Base-by-base conservation (phyloP, 768 basidiomycete genomes). In the Lyophyllum shimeji region DNA sequence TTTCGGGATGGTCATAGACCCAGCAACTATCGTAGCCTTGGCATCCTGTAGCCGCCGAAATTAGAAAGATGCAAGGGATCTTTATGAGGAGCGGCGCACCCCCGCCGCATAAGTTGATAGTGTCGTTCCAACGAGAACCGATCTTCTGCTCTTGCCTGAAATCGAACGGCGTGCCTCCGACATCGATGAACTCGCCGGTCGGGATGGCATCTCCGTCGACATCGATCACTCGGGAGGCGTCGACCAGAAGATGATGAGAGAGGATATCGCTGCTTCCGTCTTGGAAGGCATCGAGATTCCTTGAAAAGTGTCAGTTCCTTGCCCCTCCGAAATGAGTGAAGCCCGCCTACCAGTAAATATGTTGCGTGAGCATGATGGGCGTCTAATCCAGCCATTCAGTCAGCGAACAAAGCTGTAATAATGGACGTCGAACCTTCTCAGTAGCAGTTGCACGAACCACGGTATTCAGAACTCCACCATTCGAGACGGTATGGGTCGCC, bases 311-410 rank as follows among this genome's bases (percentile, higher is more conserved):
- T 37, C 7, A 37, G 34, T 17, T 5, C 15, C 15, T 13, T 17
- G 7, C 34, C 3, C 3, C 7, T 25, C 29, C 9, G 4, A 29
- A 33, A 27, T 8, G 34, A 37, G 15, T 13, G 12, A 37, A 37
- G 39, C 17, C 50, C 11, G 42, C 66, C 17, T 42, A 78, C 81
- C 79, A 81, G 63, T 82, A 84, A 29, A 78, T 71, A 58, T 83
- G 82, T 53, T 80, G 79, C 0, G 81, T 82, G 25, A 82, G 63
- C 82, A 83, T 81, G 50, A 83, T 81, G 0, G 82, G 82, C 2
- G 82, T 83, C 75, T 75, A 46, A 11, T n/a, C 29, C 11, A 39
- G 24, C 44, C 9, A 24, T 5, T 33, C 29, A 6, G 31, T 5
- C 13, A 18, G 8, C 11, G 21, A 54, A 7, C 39, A 4, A 15